Evolutionary conservation across 2,329 filamentous ascomycete genomes (phyloP).

Genomic region (Tolypocladium ovalisporum): DNA sequence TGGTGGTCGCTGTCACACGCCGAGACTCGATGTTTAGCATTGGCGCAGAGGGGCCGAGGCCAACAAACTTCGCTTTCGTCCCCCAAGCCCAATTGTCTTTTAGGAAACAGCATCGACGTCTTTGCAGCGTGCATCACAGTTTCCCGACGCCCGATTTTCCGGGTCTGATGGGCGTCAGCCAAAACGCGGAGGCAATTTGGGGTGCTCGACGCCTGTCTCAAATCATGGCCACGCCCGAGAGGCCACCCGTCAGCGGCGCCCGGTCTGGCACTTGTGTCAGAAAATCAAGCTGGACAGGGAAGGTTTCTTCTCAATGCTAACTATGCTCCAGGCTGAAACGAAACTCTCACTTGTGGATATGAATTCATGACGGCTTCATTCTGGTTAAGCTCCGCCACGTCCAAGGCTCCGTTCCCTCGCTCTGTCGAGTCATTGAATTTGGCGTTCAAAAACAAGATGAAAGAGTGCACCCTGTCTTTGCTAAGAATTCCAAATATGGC

Average conservation of each 20-base stretch:
- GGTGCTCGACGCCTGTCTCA: background rate
- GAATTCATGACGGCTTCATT: too few species aligned
- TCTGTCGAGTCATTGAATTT: too few species aligned
- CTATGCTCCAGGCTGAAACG: too few species aligned
- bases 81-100: background rate
- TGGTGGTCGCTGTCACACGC: background rate
- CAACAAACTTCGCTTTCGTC: background rate
- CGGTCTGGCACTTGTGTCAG: background rate
- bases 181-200: background rate
- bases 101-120: background rate
- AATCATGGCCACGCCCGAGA: background rate
- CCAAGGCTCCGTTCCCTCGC: too few species aligned
- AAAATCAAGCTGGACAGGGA: background rate
- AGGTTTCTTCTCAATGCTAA: too few species aligned
- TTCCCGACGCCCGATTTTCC: background rate
- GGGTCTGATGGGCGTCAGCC: background rate
- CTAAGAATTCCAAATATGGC: background rate
- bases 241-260: background rate
- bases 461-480: background rate
- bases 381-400: too few species aligned
- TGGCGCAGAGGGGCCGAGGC: background rate
- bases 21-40: background rate
- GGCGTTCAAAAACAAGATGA: too few species aligned
- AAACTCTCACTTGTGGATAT: too few species aligned
- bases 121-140: background rate